These are phyloP conservation scores for Citrullus colocynthis DNA, from an alignment of 306 rosid species.

Conservation along the genomic window DNA sequence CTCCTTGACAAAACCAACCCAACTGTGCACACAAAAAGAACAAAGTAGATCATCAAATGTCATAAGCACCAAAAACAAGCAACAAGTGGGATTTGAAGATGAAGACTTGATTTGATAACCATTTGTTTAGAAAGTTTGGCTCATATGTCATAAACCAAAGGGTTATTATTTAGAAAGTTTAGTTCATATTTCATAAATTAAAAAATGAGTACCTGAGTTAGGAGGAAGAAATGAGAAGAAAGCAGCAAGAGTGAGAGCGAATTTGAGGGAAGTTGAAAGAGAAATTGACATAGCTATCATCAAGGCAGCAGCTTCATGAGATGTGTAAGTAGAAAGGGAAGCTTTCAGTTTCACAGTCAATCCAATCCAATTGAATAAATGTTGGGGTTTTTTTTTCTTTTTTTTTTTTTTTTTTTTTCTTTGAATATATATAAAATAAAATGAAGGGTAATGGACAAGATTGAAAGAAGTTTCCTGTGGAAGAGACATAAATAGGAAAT, in stretches of 20 bases:
- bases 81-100: too few species aligned
- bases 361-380: neutral
- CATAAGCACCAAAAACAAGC: too few species aligned
- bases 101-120: too few species aligned
- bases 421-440: too few species aligned
- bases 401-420: too few species aligned
- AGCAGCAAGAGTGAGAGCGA: neutral
- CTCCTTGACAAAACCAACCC: neutral
- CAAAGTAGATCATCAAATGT: too few species aligned
- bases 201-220: neutral
- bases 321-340: neutral
- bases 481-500: conserved; percentile 1
- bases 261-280: neutral
- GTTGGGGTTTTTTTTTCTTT: neutral
- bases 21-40: neutral
- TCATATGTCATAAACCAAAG: too few species aligned
- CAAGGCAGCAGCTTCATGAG: neutral
- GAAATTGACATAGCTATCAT: neutral
- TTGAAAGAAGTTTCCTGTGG: neutral
- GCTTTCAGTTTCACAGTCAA: neutral
- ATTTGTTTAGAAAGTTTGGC: too few species aligned
- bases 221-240: conserved; percentile 2
- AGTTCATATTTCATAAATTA: too few species aligned
- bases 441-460: neutral
- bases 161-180: too few species aligned